phyloP scores from a whole-genome alignment of 441 rosid species.

The Populus hybrid region DNA sequence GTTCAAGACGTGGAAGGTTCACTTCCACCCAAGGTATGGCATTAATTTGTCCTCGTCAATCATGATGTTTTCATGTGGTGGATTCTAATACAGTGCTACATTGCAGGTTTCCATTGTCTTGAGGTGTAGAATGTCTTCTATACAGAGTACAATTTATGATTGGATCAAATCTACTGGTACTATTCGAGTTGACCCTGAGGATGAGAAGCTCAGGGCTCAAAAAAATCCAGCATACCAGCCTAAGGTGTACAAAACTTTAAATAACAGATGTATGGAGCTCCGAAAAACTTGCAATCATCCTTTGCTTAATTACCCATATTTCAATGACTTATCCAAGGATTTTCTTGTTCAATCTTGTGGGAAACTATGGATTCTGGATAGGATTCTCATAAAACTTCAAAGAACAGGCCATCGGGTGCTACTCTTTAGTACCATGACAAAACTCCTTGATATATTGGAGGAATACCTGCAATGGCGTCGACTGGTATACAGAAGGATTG shows the following conservation, averaged over 20 bases:
- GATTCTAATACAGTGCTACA: conserved; percentile 30
- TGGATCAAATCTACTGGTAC: conserved; percentile 99
- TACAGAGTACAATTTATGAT: conserved; percentile 97
- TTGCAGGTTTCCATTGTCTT: conserved; percentile 89
- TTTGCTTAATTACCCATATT: conserved; percentile 94
- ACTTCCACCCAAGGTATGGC: conserved; percentile 96
- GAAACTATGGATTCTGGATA: conserved; percentile 92
- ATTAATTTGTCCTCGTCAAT: conserved; percentile 3
- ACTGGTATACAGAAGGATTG: conserved; percentile 91
- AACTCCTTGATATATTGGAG: conserved; percentile 96
- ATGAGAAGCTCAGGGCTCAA: conserved; percentile 70
- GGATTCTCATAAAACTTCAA: conserved; percentile 93
- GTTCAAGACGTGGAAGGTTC: conserved; percentile 99
- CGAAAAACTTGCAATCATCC: conserved; percentile 98
- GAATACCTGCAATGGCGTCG: conserved; percentile 97
- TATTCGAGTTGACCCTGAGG: conserved; percentile 95
- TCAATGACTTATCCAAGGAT: conserved; percentile 76
- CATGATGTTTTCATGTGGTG: conserved; percentile 19
- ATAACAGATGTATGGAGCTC: conserved; percentile 99
- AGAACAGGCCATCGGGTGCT: conserved; percentile 95
- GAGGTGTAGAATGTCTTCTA: conserved; percentile 95
- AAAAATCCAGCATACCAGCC: conserved; percentile 83
- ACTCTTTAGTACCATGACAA: conserved; percentile 99
- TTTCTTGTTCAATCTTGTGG: conserved; percentile 97
- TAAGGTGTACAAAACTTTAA: conserved; percentile 66